These are phyloP conservation scores for Blastobotrys illinoisensis DNA, from an alignment of 1,139 yeast species.

Conservation along the genomic window DNA sequence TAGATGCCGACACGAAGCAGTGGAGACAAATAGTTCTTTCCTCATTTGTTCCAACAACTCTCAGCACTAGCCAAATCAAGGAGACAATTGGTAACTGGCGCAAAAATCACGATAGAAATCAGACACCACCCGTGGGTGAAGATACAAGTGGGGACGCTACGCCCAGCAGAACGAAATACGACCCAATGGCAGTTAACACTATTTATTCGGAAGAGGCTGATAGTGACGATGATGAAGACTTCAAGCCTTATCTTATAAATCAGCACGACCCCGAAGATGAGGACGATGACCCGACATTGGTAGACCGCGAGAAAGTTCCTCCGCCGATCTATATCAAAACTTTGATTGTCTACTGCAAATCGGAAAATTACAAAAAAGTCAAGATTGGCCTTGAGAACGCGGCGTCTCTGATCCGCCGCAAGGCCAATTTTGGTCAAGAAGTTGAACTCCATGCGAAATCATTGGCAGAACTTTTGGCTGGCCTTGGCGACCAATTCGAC, in stretches of 20 bases:
- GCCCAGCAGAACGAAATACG: background rate
- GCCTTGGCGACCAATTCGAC: constrained; percentile 45
- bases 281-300: constrained; percentile 47
- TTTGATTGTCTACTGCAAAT: constrained; percentile 47
- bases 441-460: constrained; percentile 45
- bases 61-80: background rate
- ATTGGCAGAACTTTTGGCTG: constrained; percentile 43
- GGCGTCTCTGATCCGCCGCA: constrained; percentile 51
- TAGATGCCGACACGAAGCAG: background rate
- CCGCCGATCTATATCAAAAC: constrained; percentile 61
- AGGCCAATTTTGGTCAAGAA: constrained; percentile 50
- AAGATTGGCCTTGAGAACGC: constrained; percentile 47
- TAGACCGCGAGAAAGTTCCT: constrained; percentile 36
- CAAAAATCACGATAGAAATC: background rate
- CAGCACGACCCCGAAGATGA: constrained; percentile 38
- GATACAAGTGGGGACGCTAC: background rate
- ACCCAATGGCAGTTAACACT: background rate
- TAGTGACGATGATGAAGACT: constrained; percentile 22
- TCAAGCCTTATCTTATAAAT: constrained; percentile 25
- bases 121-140: background rate
- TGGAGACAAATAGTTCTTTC: background rate
- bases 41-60: background rate
- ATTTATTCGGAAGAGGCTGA: constrained; percentile 7
- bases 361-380: constrained; percentile 51
- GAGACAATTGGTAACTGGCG: background rate